Evolutionary conservation across 176 grass and related monocot species (phyloP).

Genomic region (Aegilops bicornis): DNA sequence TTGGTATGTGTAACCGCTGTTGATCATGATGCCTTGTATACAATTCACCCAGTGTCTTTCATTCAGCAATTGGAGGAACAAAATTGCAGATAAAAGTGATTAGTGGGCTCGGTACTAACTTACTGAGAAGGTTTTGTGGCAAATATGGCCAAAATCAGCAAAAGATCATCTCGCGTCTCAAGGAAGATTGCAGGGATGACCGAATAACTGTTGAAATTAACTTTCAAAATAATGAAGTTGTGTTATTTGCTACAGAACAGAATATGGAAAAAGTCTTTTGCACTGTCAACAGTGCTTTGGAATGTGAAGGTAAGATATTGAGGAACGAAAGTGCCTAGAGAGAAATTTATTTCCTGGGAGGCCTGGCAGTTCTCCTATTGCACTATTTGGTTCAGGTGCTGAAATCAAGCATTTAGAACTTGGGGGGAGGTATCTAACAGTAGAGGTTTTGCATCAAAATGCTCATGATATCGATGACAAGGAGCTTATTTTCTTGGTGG

Average conservation of each 20-base stretch:
- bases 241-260: constrained; percentile 64
- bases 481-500: constrained; percentile 70
- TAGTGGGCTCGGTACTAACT: constrained; percentile 52
- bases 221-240: constrained; percentile 56
- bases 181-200: constrained; percentile 64
- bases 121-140: constrained; percentile 70
- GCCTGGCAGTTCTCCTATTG: constrained; percentile 46
- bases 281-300: constrained; percentile 48
- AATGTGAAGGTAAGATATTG: constrained; percentile 58
- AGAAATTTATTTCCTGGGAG: constrained; percentile 57
- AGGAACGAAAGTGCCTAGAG: constrained; percentile 78
- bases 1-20: constrained; percentile 92
- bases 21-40: constrained; percentile 56
- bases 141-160: constrained; percentile 72
- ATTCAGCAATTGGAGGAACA: constrained; percentile 54
- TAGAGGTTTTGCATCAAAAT: constrained; percentile 84
- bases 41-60: constrained; percentile 44
- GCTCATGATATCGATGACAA: constrained; percentile 59
- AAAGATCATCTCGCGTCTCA: constrained; percentile 54
- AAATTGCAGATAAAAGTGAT: constrained; percentile 72
- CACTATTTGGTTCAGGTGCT: constrained; percentile 89
- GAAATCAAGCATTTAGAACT: constrained; percentile 99
- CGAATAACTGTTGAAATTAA: constrained; percentile 66
- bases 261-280: constrained; percentile 59
- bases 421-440: constrained; percentile 62